phyloP scores from a whole-genome alignment of 2,329 filamentous ascomycete genomes.

The Neonectria magnoliae region DNA sequence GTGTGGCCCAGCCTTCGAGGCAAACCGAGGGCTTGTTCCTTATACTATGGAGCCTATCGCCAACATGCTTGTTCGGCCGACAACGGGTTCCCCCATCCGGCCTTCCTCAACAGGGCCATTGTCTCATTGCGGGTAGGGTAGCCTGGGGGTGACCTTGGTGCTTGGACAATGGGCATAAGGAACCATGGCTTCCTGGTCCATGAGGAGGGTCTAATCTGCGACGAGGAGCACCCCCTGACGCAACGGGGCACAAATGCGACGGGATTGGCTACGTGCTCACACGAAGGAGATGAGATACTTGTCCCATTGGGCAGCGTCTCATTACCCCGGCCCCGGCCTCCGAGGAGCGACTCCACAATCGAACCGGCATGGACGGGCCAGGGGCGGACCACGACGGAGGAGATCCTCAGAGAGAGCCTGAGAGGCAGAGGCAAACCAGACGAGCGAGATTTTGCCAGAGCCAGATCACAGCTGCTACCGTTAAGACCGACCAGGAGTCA shows the following conservation, averaged over 20 bases:
- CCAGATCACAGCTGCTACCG: not conserved
- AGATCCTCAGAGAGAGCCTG: conserved; percentile 1
- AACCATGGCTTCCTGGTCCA: conserved; percentile 18
- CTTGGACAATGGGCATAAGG: conserved; percentile 8
- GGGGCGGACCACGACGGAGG: conserved; percentile 27
- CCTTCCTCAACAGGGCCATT: conserved; percentile 28
- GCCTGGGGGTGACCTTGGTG: not conserved
- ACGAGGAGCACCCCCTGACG: conserved; percentile 29
- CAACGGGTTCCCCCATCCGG: conserved; percentile 30
- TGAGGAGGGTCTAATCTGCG: conserved; percentile 36
- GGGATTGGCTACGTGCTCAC: conserved; percentile 35
- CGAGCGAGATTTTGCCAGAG: conserved; percentile 23
- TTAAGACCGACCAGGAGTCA: not conserved
- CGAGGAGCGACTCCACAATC: conserved; percentile 25
- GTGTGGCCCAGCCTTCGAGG: not conserved
- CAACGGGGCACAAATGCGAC: conserved; percentile 26
- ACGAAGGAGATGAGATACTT: conserved; percentile 36
- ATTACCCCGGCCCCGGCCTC: conserved; percentile 36
- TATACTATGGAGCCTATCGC: conserved; percentile 15
- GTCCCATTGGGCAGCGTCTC: conserved; percentile 41
- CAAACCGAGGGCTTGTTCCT: conserved; percentile 6
- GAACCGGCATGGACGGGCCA: conserved; percentile 23
- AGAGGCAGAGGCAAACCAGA: conserved; percentile 4
- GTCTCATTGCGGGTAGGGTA: conserved; percentile 17
- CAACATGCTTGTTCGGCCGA: conserved; percentile 12